Evolutionary conservation across 2,329 filamentous ascomycete species (phyloP), one percentile per base, ranked within the genome.

Genomic region (Akanthomyces uredinophilus): DNA sequence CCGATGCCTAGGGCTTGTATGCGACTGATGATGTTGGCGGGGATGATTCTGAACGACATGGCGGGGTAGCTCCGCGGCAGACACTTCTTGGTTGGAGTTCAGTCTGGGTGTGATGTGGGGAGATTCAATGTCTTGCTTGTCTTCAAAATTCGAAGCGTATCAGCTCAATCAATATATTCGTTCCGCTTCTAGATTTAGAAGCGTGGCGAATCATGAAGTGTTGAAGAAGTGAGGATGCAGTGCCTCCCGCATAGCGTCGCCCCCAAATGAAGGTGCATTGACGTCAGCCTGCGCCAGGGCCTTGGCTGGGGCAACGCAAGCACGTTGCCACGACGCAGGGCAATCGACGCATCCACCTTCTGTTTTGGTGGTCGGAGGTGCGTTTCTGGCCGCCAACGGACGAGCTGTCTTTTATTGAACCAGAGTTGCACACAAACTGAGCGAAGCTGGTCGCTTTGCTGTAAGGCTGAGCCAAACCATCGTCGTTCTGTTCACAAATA

Each of bases 31-130:
- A 62, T 46, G 53, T 57, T 46, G 52, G 32, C 60, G 18, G 60
- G 52, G 18, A 62, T 52, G 39, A 52, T 61, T 53, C 50, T 37
- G 10, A 54, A 50, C n/a, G 58, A 61, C 58, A 61, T 61, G 58
- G 58, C 41, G 58, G 57, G 57, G 57, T 60, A 60, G 32, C 13
- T 27, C 6, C 24, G 24, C 20, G 43, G 20, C 14, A 32, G 49
- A 16, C 16, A 27, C 49, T 32, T 53, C 29, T 16, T 18, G 50
- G 20, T 53, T 32, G 32, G 16, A 29, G 10, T 39, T 53, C 20
- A 16, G 18, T 37, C 41, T 11, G 5, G 39, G 11, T 13, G 16
- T 5, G 27, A 35, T 35, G 11, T 20, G 27, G 7, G 24, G 10
- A n/a, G 44, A 11, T 32, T 27, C 16, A n/a, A 2, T 35, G 13